Percentiles rank a stretch among this genome's conserved stretches.
These are phyloP conservation scores for Penicillium samsonianum DNA, from an alignment of 495 filamentous ascomycete genomes.

Conservation along the genomic window DNA sequence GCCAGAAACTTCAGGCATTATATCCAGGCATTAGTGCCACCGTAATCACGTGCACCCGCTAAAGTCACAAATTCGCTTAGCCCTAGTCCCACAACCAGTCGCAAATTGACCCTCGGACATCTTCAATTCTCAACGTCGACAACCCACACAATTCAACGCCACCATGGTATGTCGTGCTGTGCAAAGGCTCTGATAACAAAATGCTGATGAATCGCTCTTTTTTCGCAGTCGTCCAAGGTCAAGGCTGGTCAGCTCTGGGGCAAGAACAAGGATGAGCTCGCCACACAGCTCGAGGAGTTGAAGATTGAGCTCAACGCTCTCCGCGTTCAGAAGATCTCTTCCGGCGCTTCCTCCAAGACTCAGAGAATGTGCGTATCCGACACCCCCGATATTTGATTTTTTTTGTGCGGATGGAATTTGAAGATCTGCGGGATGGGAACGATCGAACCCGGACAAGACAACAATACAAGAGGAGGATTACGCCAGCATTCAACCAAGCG, in stretches of 20 bases:
- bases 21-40: not conserved
- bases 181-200: constrained; percentile 9
- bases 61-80: constrained; percentile 45
- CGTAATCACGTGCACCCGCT: constrained; percentile 44
- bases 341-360: constrained; percentile 87
- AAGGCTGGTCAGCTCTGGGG: constrained; percentile 94
- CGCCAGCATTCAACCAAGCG: constrained; percentile 5
- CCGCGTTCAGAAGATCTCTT: constrained; percentile 95
- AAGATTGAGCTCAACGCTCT: constrained; percentile 93
- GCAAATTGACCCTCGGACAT: constrained; percentile 48
- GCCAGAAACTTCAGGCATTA: not conserved
- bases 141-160: constrained; percentile 50
- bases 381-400: constrained; percentile 16
- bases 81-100: constrained; percentile 57
- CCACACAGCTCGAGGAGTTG: constrained; percentile 88
- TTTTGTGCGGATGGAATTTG: constrained; percentile 20
- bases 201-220: constrained; percentile 26
- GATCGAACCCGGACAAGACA: constrained; percentile 14
- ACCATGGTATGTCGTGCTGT: constrained; percentile 47
- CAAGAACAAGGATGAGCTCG: constrained; percentile 97
- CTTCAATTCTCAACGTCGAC: constrained; percentile 55
- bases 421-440: constrained; percentile 25
- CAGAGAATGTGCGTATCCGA: constrained; percentile 84
- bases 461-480: constrained; percentile 11
- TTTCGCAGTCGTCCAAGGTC: constrained; percentile 80